These are phyloP conservation scores for Dendrobium nobile DNA, from an alignment of 106 monocot genomes.

Conservation along the genomic window DNA sequence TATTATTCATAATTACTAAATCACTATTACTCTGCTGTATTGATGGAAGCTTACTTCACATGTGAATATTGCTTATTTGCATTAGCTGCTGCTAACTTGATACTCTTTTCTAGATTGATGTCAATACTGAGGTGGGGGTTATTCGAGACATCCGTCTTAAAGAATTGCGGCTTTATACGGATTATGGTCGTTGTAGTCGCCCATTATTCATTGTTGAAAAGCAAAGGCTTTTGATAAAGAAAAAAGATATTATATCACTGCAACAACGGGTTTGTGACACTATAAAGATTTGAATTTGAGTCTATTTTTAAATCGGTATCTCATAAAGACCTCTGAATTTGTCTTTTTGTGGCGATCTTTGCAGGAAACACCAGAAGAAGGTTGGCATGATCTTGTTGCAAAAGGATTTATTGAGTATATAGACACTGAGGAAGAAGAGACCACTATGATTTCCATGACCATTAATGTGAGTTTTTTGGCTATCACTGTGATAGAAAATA, in stretches of 20 bases:
- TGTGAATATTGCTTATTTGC: neutral
- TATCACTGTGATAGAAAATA: neutral
- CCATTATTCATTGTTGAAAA: constrained; percentile 97
- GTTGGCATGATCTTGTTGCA: constrained; percentile 94
- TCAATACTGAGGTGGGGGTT: constrained; percentile 88
- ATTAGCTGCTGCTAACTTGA: neutral
- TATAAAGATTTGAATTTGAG: neutral
- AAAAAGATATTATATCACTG: constrained; percentile 68
- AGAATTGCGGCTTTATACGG: constrained; percentile 85
- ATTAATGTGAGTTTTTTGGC: constrained; percentile 65
- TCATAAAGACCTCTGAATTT: neutral
- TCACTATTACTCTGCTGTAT: neutral
- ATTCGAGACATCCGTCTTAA: constrained; percentile 90
- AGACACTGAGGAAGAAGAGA: constrained; percentile 97
- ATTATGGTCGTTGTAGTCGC: constrained; percentile 94
- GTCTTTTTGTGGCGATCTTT: neutral
- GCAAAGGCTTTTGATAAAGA: constrained; percentile 87
- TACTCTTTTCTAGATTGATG: constrained; percentile 60
- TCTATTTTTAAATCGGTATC: neutral
- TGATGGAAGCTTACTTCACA: neutral
- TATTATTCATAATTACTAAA: neutral
- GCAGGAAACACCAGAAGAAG: constrained; percentile 86
- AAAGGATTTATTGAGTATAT: constrained; percentile 96
- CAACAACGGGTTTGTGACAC: constrained; percentile 67
- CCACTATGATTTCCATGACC: constrained; percentile 99